Base-by-base conservation (phyloP, 1,284 basidiomycete species). In the Ustilago xerochloae region DNA sequence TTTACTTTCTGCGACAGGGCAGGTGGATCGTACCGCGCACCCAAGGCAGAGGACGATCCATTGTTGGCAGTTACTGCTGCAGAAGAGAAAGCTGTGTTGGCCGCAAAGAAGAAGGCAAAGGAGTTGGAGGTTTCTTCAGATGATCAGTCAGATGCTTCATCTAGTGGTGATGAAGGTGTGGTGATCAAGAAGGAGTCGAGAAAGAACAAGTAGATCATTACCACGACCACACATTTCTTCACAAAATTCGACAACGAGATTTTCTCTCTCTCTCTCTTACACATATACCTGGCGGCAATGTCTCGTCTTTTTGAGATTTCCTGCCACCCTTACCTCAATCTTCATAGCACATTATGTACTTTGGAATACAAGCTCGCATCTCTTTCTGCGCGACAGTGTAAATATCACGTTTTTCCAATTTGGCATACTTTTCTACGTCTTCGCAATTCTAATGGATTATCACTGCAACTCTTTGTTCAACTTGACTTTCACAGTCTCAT, bases 1-100 rank as follows among this genome's bases (percentile, higher is more conserved):
- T 98, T 99, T 85, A 97, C 94, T 46, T 94, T 91, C 89, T 93
- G 93, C 33, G 96, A 99, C 86, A 89, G 91, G 52, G 87, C 88
- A 54, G 91, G 90, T 64, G 90, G 90, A 53, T 94, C 92, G 8
- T 98, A 97, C 86, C 91, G 93, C 56, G 90, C 93, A 61, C 96
- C 96, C 3, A 88, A 88, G 60, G 89, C 91, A 10, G 87, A 89
- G 58, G 89, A 97, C 46, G 96, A 99, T 83, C 96, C 97, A 1
- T 79, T 97, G 55, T 87, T 91, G 29, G 92, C 69, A 6, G 62
- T 72, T 7, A 66, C 50, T 0, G 64, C 56, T 7, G 51, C 35
- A 5, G 58, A 58, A 35, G 69, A 72, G 28, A 75, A 68, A 63
- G 52, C 33, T 0, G 47, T 36, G 33, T 32, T 58, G n/a, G n/a